Evolutionary conservation across 1,139 yeast species (phyloP), one percentile per base, ranked within the genome.

Genomic region (Hanseniaspora gamundiae): DNA sequence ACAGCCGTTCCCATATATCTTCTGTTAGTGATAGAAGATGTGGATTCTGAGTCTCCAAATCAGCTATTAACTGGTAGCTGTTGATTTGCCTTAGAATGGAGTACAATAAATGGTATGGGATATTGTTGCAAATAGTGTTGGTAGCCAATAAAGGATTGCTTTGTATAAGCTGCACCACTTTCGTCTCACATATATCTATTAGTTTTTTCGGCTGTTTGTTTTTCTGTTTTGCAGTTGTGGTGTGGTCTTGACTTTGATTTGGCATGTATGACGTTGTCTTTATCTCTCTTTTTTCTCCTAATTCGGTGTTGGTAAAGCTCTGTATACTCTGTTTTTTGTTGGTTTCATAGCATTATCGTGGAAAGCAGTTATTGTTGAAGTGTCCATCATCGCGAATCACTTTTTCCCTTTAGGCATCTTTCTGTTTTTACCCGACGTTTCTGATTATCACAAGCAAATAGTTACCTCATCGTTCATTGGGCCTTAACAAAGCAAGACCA

Each of bases 1-100:
- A 54, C 19, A 74, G 56, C 1, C 52, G 51, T 3, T 52, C 53
- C 83, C 83, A 77, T n/a, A 74, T 51, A 33, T 61, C 66, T 48
- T 75, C 80, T 9, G 36, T 33, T 17, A 33, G n/a, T 3, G 16
- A 33, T 4, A 33, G n/a, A 7, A 33, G n/a, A 2, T 17, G 20
- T 10, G 36, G 36, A 13, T 33, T 33, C 22, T 19, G 24, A 4
- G 9, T 17, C 10, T 33, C 36, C 19, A 33, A 33, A 10, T 33
- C 21, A 17, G 17, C 24, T 2, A 33, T 3, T 33, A 33, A 7
- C 10, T 33, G 20, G 22, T 19, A 17, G 24, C 19, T 19, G 36
- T 33, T 33, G 10, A 33, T 11, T 5, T 19, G 13, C 7, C n/a
- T 16, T 4, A 33, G 9, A 33, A 33, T 17, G 9, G 24, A 33